Base-by-base conservation (phyloP, 2,329 filamentous ascomycete species). In the Paracoccidioides brasiliensis region DNA sequence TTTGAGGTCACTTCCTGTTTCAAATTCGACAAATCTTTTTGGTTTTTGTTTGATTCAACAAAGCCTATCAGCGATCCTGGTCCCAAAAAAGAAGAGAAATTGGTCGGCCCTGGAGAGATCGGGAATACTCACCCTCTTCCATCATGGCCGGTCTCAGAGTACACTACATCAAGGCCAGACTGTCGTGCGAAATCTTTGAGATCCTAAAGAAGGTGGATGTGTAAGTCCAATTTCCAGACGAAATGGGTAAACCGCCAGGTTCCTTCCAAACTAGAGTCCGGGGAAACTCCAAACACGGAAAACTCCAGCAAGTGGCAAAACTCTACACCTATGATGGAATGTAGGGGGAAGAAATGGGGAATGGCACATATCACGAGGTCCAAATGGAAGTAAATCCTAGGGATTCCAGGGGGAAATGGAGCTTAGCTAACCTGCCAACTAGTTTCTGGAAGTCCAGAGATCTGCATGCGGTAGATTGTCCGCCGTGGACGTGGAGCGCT, bases 151-250 rank as follows among this genome's bases (percentile, higher is more conserved):
- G 94, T 94, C 76, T 98, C 93, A 62, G 90, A 96, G 72, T 95
- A 98, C 67, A 98, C 93, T 62, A 98, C 93, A 72, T 97, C 93
- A 73, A 95, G 82, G 73, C 90, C 90, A 72, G 91, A 94, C 73
- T 94, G 88, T 70, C 93, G 90, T 60, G 93, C 93, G 75, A 98
- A 98, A 73, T 98, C 93, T 87, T 98, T 98, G 55, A 98, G 84
- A 75, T 98, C 93, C 93, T 98, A 90, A 76, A 84, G 77, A 83
- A 79, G 80, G 74, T 81, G 80, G 81, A 52, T 64, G 80, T 80
- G 86, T 93, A 88, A 90, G 87, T 90, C 76, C 81, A 72, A 76
- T 71, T 71, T 81, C 79, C 76, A 77, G 42, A 58, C 51, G 42
- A 57, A 57, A 43, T 55, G 57, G 22, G 33, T 42, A 49, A 9